phyloP scores from a whole-genome alignment of 345 rosid genomes.

The Limnanthes douglasii region DNA sequence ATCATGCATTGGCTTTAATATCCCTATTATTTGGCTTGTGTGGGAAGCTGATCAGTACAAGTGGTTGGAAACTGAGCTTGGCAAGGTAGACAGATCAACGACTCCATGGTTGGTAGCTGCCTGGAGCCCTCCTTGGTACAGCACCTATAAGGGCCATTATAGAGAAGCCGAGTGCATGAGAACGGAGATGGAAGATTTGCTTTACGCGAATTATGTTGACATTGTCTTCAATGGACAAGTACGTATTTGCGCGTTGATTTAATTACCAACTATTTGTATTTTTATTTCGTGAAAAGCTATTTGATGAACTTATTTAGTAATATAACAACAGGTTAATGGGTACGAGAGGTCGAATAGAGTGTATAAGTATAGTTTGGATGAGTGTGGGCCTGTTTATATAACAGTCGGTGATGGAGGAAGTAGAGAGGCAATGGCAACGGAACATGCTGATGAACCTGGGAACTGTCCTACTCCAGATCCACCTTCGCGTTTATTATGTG shows the following conservation, averaged over 20 bases:
- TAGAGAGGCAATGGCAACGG: constrained; percentile 38
- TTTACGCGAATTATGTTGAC: constrained; percentile 45
- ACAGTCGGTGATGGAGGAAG: constrained; percentile 74
- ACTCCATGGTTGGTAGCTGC: constrained; percentile 88
- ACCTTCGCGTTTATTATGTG: constrained; percentile 26
- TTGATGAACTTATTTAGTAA: too few relatives aligned
- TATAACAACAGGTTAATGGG: constrained; percentile 66
- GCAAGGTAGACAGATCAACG: constrained; percentile 34
- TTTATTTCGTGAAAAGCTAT: background rate
- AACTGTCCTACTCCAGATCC: constrained; percentile 49
- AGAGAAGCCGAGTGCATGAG: constrained; percentile 91
- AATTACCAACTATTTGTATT: background rate
- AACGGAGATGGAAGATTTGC: constrained; percentile 60
- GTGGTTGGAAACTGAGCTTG: constrained; percentile 67
- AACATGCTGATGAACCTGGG: constrained; percentile 77
- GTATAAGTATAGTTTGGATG: constrained; percentile 69
- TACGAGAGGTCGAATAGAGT: constrained; percentile 91
- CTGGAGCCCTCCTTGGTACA: constrained; percentile 90
- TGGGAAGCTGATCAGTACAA: constrained; percentile 55
- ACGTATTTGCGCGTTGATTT: constrained; percentile 8
- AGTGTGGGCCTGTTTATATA: constrained; percentile 67
- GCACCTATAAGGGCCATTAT: constrained; percentile 60
- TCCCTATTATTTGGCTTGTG: background rate
- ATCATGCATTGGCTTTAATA: background rate
- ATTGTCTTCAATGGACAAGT: constrained; percentile 77